Evolutionary conservation across 345 rosid species (phyloP), one percentile per base, ranked within the genome.

Genomic region (Carallia brachiata): DNA sequence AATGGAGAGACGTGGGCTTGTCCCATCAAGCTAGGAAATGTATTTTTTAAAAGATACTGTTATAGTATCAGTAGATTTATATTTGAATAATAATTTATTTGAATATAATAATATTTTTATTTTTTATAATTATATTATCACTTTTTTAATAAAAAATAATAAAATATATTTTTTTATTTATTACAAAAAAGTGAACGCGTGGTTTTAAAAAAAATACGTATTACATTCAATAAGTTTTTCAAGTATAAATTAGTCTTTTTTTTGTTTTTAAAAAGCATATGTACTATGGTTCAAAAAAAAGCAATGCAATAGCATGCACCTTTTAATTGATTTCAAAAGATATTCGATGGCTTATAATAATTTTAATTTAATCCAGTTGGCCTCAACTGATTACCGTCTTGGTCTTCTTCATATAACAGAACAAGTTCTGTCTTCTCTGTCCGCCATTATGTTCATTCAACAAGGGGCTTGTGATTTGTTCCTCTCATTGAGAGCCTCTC

Each of bases 1-100:
- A 72, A 87, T 81, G 92, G 83, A 65, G 74, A 68, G 73, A 75
- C 75, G 67, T 66, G 83, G 65, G 76, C 79, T 37, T 69, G 89
- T 84, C 83, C 75, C 82, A 78, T 77, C 88, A 68, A 36, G 54
- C 31, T 67, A 75, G 77, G 63, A 64, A 64, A 32, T 44, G 0
- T 16, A 2, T 44, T 44, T 44, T 44, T 44, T 13, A 44, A 44
- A 23, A 23, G 23, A 23, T 23, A 23, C 23, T 23, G 23, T 23
- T 23, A 23, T 23, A 23, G 23, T 23, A 23, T 23, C 23, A 23
- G 23, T 23, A 23, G 23, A 23, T 23, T 23, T 23, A 23, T 23
- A 23, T 23, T 23, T 23, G 23, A 23, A 23, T 23, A 23, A 23
- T 23, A 23, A 23, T 23, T 23, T 23, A 23, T 23, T 23, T 23